A percentile compares a stretch with the other conserved stretches of the same genome.
phyloP scores from a whole-genome alignment of 2,329 filamentous ascomycete species.

The Fusarium brachygibbosum region DNA sequence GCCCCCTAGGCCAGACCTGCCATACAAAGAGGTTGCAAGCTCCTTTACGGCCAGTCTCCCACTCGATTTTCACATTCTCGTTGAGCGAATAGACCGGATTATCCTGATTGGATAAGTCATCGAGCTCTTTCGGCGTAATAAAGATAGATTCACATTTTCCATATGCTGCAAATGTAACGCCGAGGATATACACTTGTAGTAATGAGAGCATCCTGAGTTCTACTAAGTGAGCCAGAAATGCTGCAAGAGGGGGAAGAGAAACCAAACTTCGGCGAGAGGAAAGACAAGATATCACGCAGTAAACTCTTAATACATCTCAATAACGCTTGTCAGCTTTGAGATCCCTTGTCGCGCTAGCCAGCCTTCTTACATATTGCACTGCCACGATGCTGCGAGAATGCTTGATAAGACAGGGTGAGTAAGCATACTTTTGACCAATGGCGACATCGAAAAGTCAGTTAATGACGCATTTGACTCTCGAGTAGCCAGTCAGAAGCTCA shows the following conservation, averaged over 20 bases:
- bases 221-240: fast-evolving
- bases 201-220: not conserved
- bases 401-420: conserved; percentile 2
- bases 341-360: conserved; percentile 17
- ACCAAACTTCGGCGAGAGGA: not conserved
- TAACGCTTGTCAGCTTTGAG: not conserved
- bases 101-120: fast-evolving
- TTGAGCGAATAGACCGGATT: not conserved
- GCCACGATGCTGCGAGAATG: conserved; percentile 3
- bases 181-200: fast-evolving
- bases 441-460: fast-evolving
- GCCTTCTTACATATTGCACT: conserved; percentile 4
- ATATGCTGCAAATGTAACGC: fast-evolving
- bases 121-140: not conserved
- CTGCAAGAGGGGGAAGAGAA: not conserved
- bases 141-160: not conserved
- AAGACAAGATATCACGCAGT: not conserved
- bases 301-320: not conserved
- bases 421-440: not conserved
- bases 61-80: not conserved
- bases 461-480: conserved; percentile 18
- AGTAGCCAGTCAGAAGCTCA: not conserved
- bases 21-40: conserved; percentile 15
- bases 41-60: not conserved
- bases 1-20: not conserved